A percentile compares a stretch with the other conserved stretches of the same genome.
Evolutionary conservation across 306 rosid species (phyloP).

Genomic region (Astragalus membranaceus): DNA sequence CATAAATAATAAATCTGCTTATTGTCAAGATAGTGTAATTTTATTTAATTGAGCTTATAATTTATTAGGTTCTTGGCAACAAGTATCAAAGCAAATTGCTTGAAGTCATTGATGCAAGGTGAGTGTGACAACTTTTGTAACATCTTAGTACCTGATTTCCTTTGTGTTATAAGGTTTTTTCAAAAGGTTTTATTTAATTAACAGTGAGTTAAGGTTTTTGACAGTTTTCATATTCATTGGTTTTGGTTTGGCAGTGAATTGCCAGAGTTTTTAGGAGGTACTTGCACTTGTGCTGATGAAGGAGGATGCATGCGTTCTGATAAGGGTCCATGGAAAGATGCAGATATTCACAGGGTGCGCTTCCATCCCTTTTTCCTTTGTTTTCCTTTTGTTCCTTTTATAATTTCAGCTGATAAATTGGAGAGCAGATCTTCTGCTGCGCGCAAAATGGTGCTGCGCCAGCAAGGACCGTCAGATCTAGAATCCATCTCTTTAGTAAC

Average conservation of each 20-base stretch:
- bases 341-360: conserved; percentile 45
- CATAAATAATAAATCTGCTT: too few species aligned
- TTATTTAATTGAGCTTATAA: conserved; percentile 9
- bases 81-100: conserved; percentile 90
- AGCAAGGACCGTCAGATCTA: too few species aligned
- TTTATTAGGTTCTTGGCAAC: conserved; percentile 78
- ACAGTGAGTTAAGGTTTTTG: background rate
- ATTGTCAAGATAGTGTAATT: background rate
- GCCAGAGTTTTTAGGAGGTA: conserved; percentile 91
- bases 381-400: background rate
- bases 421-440: too few species aligned
- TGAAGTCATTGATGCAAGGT: conserved; percentile 87
- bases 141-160: background rate
- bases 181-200: background rate
- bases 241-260: conserved; percentile 56
- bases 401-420: background rate
- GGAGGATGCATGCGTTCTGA: conserved; percentile 96
- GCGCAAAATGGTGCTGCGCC: too few species aligned
- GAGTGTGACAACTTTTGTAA: conserved; percentile 13
- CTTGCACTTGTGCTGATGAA: conserved; percentile 77
- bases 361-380: background rate
- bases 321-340: conserved; percentile 93
- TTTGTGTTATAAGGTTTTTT: background rate
- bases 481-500: too few species aligned
- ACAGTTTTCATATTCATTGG: background rate